Evolutionary conservation across 805 yeast species (phyloP), one percentile per base, ranked within the genome.

Genomic region (Starmerella scarabaei): DNA sequence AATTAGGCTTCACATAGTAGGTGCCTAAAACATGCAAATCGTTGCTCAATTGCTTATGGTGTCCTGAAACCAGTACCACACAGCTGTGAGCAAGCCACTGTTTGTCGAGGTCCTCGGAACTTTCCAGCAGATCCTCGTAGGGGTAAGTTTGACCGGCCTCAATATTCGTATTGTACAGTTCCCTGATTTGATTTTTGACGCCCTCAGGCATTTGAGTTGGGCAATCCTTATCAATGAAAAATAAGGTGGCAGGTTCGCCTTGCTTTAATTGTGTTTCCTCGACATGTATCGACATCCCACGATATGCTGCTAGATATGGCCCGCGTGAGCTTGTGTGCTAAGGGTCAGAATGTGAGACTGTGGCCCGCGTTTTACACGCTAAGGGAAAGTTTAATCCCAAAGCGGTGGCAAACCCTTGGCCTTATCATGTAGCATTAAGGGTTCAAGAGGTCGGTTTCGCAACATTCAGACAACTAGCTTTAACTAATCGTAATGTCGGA

Each of bases 1-100:
- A 86, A 59, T 86, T 86, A 15, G 97, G 94, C 54, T 81, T 84
- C 52, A 85, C 66, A 57, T 78, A 81, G 56, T 77, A 80, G 2
- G 80, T 72, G 1, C 95, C 96, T 33, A 83, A 56, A 44, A 75
- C 71, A 0, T 63, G 53, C 4, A 64, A 47, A 19, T 44, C 54
- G 12, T 48, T 48, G n/a, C 54, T 41, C n/a, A 56, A 51, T 9
- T 43, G 15, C 3, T 37, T 33, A 8, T 33, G 49, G 14, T 60
- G 61, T 8, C 73, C 74, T 17, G 65, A 64, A 5, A 83, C 54
- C 51, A 82, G 58, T 3, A 84, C 62, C 0, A 78, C 82, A 8
- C 71, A 72, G 56, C 80, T 82, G 15, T 75, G 67, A 7, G 66
- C 66, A 47, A 78, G 77, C 80, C 88, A 80, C 55, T 75, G 75